These are phyloP conservation scores for Pseudogymnoascus sp. DNA, from an alignment of 2,329 filamentous ascomycete genomes.

Conservation along the genomic window DNA sequence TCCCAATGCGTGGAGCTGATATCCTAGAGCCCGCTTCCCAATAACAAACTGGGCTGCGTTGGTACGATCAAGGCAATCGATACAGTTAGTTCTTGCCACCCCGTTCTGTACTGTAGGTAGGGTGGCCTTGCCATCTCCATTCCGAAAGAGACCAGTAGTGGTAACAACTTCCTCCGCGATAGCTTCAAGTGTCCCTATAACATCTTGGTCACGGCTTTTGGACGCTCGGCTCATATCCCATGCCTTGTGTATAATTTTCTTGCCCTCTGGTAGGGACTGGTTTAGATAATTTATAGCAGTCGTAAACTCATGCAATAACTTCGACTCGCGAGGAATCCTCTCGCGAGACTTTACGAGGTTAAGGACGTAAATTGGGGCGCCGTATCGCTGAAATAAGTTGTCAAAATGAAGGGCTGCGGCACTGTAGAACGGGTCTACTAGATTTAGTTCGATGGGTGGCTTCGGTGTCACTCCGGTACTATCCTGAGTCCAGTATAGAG, in stretches of 20 bases:
- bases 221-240: slow-evolving; percentile 98
- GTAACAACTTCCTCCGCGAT: slow-evolving; percentile 83
- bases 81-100: slow-evolving; percentile 91
- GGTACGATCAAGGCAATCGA: slow-evolving; percentile 93
- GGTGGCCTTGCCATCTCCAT: slow-evolving; percentile 64
- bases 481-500: slow-evolving; percentile 95
- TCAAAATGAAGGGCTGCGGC: slow-evolving; percentile 93
- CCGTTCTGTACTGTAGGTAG: slow-evolving; percentile 75
- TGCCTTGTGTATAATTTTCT: slow-evolving; percentile 86
- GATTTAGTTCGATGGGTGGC: slow-evolving; percentile 87
- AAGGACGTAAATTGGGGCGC: slow-evolving; percentile 81
- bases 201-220: slow-evolving; percentile 85
- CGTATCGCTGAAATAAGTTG: slow-evolving; percentile 87
- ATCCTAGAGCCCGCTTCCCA: slow-evolving; percentile 83
- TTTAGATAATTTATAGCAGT: slow-evolving; percentile 86
- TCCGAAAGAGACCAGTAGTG: slow-evolving; percentile 89
- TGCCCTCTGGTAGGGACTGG: slow-evolving; percentile 75
- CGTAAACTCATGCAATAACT: slow-evolving; percentile 79
- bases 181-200: slow-evolving; percentile 81
- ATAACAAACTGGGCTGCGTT: slow-evolving; percentile 98
- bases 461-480: slow-evolving; percentile 92
- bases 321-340: slow-evolving; percentile 81
- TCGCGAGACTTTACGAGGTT: slow-evolving; percentile 89
- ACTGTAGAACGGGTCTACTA: slow-evolving; percentile 93
- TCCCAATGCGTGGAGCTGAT: slow-evolving; percentile 86